Evolutionary conservation across 768 basidiomycete species (phyloP).

Genomic region (Suillus sp.): DNA sequence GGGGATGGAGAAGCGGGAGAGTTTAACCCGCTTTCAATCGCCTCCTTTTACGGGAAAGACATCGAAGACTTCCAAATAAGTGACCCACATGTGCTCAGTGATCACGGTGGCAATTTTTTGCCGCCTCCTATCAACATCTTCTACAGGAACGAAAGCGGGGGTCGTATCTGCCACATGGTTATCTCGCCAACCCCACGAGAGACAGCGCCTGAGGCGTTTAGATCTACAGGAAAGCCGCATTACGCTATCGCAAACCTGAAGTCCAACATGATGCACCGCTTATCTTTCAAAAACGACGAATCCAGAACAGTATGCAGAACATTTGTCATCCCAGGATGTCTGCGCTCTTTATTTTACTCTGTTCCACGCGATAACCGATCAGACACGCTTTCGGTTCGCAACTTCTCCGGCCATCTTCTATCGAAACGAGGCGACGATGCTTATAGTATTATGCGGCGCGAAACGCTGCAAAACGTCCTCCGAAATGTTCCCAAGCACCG

Average conservation of each 20-base stretch:
- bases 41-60: conserved; percentile 35
- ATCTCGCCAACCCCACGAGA: conserved; percentile 30
- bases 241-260: conserved; percentile 32
- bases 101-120: conserved; percentile 22
- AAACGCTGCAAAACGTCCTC: conserved; percentile 25
- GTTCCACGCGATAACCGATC: conserved; percentile 26
- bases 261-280: conserved; percentile 27
- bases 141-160: conserved; percentile 33
- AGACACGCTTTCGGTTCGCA: conserved; percentile 30
- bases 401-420: conserved; percentile 39
- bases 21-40: conserved; percentile 29
- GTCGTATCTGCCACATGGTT: conserved; percentile 31
- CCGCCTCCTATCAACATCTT: conserved; percentile 38
- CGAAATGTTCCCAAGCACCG: conserved; percentile 22
- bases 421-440: conserved; percentile 36
- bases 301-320: conserved; percentile 27
- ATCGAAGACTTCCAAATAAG: conserved; percentile 38
- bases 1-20: conserved; percentile 31
- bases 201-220: conserved; percentile 17
- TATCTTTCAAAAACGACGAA: conserved; percentile 31
- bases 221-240: conserved; percentile 30
- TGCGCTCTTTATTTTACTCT: conserved; percentile 36
- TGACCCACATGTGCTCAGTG: conserved; percentile 29
- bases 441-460: conserved; percentile 22
- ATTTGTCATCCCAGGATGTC: conserved; percentile 34